Conservation (phyloP, 2,329 filamentous ascomycete genomes). For the Dichotomopilus funicola region DNA sequence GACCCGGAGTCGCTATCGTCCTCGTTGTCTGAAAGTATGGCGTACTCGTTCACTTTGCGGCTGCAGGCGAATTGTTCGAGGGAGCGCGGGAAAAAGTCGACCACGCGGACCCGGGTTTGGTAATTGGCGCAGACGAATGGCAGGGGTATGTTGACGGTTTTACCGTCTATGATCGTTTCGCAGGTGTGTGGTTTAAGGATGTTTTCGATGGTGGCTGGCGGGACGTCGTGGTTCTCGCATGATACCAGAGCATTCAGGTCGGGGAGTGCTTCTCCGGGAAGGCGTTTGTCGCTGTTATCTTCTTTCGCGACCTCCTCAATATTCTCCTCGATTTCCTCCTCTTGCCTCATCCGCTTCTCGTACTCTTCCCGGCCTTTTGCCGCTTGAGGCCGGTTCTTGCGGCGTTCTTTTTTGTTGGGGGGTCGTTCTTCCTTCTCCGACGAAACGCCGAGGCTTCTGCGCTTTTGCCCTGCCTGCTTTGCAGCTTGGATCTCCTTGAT, state of each 20-base stretch:
- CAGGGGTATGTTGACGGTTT: constrained; percentile 36
- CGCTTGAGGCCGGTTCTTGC: constrained; percentile 25
- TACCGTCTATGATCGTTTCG: constrained; percentile 37
- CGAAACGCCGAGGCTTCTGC: constrained; percentile 26
- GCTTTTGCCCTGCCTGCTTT: constrained; percentile 32
- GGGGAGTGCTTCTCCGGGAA: no score
- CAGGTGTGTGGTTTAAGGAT: constrained; percentile 37
- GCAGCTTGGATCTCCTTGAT: constrained; percentile 35
- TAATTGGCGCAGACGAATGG: constrained; percentile 73
- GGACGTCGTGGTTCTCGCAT: constrained; percentile 14
- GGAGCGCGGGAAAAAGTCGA: constrained; percentile 68
- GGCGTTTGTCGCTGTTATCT: no score
- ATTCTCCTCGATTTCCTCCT: constrained; percentile 18
- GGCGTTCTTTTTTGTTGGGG: constrained; percentile 24
- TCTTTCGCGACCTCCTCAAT: no score
- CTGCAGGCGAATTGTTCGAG: constrained; percentile 64
- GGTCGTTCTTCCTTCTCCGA: constrained; percentile 7
- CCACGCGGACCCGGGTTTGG: constrained; percentile 62
- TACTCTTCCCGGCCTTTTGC: constrained; percentile 21
- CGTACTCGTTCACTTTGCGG: constrained; percentile 40
- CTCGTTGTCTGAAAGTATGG: constrained; percentile 40
- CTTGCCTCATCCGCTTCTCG: constrained; percentile 21
- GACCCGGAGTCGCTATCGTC: constrained; percentile 22
- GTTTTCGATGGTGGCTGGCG: constrained; percentile 32
- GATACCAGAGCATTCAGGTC: constrained; percentile 17